Evolutionary conservation across 345 rosid species (phyloP), one percentile per base, ranked within the genome.

Genomic region (Kandelia obovata): DNA sequence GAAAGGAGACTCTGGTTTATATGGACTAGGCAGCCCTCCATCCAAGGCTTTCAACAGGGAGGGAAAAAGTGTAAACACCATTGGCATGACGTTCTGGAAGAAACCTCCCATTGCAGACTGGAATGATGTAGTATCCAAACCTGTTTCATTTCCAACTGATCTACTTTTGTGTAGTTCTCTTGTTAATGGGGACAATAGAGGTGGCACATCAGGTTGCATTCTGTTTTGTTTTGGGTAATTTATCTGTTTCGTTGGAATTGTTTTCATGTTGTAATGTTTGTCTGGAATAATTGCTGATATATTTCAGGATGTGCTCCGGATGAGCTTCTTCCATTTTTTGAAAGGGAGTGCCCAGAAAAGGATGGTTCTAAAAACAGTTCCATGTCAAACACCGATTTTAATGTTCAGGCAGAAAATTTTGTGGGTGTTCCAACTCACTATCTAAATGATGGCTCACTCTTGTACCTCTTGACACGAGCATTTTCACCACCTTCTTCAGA

Each of bases 401-500:
- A 71, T 65, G 65, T 57, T 76, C 68, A 28, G 72, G 75, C 75
- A 67, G 77, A 84, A 83, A 79, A 78, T 75, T 35, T 76, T 15
- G 61, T 77, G 66, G 91, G 89, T 66, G 81, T 88, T 46, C 95
- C 92, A 53, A 76, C 84, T 71, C 85, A 84, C 80, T 83, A 82
- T 85, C 85, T 82, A 74, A 88, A 85, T 78, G 92, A 94, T 68
- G 92, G 97, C 51, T 91, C 97, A 43, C 64, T 61, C 59, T 74
- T 94, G 77, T 89, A 84, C 85, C 76, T 86, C 63, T 77, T 94
- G 81, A 73, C 90, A 55, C 90, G 92, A 60, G 84, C 75, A 7
- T 71, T 77, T 74, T 82, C 92, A 64, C 97, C 98, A 25, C 98
- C 98, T 67, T 71, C 85, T 64, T 77, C 65, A 25, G 92, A 86